Evolutionary conservation across 2,329 filamentous ascomycete genomes (phyloP).

Genomic region (Penicillium sp.): DNA sequence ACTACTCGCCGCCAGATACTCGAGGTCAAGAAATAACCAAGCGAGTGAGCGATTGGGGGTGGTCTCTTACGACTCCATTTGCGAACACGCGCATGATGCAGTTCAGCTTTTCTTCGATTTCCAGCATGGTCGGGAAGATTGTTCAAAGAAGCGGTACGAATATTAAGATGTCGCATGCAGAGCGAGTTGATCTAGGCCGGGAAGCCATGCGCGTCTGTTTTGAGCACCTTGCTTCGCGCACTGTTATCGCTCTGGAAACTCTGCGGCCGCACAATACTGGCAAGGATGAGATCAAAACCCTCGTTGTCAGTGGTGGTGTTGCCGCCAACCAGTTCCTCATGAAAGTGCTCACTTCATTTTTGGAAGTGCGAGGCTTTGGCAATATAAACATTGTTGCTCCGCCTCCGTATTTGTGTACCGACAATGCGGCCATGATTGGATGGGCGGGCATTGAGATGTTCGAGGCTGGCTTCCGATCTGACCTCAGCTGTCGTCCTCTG

Average conservation of each 20-base stretch:
- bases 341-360: constrained; percentile 52
- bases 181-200: constrained; percentile 61
- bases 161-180: constrained; percentile 42
- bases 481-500: constrained; percentile 52
- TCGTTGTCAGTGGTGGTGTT: constrained; percentile 85
- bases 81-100: constrained; percentile 50
- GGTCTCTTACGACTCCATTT: constrained; percentile 62
- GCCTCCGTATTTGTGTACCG: constrained; percentile 71
- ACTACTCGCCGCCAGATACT: constrained; percentile 51
- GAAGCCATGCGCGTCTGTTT: constrained; percentile 73
- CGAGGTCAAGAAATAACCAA: constrained; percentile 53
- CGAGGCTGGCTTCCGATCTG: constrained; percentile 61
- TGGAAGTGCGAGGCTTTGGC: constrained; percentile 59
- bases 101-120: constrained; percentile 68
- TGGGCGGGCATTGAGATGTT: constrained; percentile 94
- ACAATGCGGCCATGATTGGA: constrained; percentile 96
- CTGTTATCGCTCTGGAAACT: constrained; percentile 58
- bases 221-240: constrained; percentile 71
- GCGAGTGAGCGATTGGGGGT: constrained; percentile 48
- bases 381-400: constrained; percentile 61
- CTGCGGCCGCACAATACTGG: constrained; percentile 16
- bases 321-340: constrained; percentile 74
- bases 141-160: constrained; percentile 30
- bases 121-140: constrained; percentile 55
- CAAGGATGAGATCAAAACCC: constrained; percentile 42